Percentiles rank a stretch among this genome's conserved stretches.
These are phyloP conservation scores for Potentilla sterilis DNA, from an alignment of 306 rosid genomes.

Conservation along the genomic window DNA sequence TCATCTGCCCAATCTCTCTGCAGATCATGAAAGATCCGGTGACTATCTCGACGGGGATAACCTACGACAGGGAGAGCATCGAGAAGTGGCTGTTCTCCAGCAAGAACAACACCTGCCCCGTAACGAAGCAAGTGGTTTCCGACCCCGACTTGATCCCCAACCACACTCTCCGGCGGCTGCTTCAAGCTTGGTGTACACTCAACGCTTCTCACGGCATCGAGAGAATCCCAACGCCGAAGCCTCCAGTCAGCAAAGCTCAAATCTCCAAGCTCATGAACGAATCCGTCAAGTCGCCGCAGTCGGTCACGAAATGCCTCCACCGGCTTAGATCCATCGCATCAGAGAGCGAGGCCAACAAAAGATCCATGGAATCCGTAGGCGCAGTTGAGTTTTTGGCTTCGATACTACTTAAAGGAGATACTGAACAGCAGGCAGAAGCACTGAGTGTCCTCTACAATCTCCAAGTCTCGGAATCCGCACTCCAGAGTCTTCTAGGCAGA, in stretches of 20 bases:
- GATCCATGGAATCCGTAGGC: conserved; percentile 58
- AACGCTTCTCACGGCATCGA: conserved; percentile 70
- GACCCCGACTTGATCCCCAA: conserved; percentile 64
- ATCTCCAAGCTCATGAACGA: conserved; percentile 46
- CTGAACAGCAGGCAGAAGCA: conserved; percentile 43
- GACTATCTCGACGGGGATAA: conserved; percentile 64
- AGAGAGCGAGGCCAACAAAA: conserved; percentile 53
- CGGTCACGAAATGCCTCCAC: conserved; percentile 33
- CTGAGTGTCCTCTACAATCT: conserved; percentile 47
- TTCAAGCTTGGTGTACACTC: conserved; percentile 83
- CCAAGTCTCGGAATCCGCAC: conserved; percentile 37
- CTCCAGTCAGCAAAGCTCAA: conserved; percentile 47
- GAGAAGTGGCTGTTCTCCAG: conserved; percentile 71
- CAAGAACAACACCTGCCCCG: conserved; percentile 61
- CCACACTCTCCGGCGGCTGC: conserved; percentile 79
- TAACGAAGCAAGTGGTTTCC: conserved; percentile 53
- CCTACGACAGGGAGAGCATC: conserved; percentile 77
- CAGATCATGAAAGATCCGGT: conserved; percentile 91
- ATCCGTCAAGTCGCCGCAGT: conserved; percentile 42
- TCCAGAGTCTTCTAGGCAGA: conserved; percentile 31
- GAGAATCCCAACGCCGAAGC: conserved; percentile 79
- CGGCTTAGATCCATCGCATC: conserved; percentile 56
- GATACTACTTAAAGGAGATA: neutral
- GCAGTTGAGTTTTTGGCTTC: conserved; percentile 59
- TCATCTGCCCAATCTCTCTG: conserved; percentile 74